Conservation (phyloP, 306 rosid genomes). For the Cicer yamashitae region DNA sequence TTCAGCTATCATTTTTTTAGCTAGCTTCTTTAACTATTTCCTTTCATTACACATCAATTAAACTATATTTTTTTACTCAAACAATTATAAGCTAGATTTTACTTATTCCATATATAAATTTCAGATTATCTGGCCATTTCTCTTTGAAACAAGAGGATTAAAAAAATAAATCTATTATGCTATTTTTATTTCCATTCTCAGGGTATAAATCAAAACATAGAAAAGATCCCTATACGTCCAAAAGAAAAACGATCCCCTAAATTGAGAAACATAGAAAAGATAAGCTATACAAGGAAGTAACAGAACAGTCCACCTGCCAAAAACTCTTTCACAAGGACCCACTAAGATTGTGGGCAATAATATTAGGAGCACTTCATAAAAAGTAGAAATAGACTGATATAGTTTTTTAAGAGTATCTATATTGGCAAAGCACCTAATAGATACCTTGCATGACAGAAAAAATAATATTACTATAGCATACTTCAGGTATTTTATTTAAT, state of each 20-base stretch:
- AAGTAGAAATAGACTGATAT: background rate
- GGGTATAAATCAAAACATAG: slow-evolving; percentile 20
- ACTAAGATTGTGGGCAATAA: slow-evolving; percentile 38
- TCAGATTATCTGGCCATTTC: too few relatives aligned
- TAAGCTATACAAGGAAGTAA: slow-evolving; percentile 12
- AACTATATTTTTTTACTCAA: background rate
- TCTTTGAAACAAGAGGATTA: too few relatives aligned
- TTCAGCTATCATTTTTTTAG: background rate
- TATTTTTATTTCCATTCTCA: background rate
- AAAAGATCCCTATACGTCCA: background rate
- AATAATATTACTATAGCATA: background rate
- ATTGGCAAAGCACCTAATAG: background rate
- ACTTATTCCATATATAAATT: too few relatives aligned
- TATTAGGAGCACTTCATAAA: slow-evolving; percentile 20
- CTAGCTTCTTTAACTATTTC: background rate
- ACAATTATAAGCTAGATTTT: too few relatives aligned
- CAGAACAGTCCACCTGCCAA: slow-evolving; percentile 14
- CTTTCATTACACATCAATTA: background rate
- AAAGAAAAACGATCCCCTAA: background rate
- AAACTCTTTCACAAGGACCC: slow-evolving; percentile 14
- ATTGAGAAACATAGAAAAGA: background rate
- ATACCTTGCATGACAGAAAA: background rate
- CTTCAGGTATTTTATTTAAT: slow-evolving; percentile 15
- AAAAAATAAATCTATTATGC: background rate
- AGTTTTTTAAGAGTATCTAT: background rate